A percentile compares a stretch with the other conserved stretches of the same genome.
Evolutionary conservation across 768 basidiomycete species (phyloP).

Genomic region (Boletus fagicola): DNA sequence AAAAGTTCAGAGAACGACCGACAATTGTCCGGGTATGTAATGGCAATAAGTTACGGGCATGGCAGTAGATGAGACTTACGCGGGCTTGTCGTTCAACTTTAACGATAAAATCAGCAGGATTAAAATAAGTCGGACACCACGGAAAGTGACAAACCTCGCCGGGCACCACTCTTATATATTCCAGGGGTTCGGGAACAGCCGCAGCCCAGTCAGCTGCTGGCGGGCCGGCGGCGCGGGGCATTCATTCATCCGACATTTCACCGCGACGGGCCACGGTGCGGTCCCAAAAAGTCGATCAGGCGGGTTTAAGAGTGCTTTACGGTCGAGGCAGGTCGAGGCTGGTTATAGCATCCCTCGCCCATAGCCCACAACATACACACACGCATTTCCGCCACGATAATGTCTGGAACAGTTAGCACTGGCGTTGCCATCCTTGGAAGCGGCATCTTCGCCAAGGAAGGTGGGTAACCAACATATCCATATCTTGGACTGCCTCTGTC

Average conservation of each 20-base stretch:
- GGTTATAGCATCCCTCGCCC: neutral
- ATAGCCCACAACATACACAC: neutral
- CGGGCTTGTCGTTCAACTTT: neutral
- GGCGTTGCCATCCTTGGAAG: constrained; percentile 79
- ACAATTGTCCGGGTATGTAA: neutral
- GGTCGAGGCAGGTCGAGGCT: neutral
- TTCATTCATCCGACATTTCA: neutral
- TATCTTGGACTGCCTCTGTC: constrained; percentile 7
- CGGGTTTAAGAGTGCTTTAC: neutral
- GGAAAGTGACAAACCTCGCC: neutral
- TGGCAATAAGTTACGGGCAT: too few relatives aligned
- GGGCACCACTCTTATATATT: neutral
- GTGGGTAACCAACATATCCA: constrained; percentile 39
- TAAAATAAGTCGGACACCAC: neutral
- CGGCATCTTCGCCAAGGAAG: constrained; percentile 76
- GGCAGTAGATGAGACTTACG: neutral
- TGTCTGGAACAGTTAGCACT: constrained; percentile 38
- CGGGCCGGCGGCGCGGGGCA: too few relatives aligned
- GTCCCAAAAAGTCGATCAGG: neutral
- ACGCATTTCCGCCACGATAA: constrained; percentile 16
- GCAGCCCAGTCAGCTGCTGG: neutral
- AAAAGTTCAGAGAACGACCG: neutral
- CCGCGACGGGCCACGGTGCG: neutral
- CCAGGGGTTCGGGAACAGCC: too few relatives aligned
- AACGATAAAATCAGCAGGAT: neutral